These are phyloP conservation scores for Nothopassalora personata DNA, from an alignment of 2,329 filamentous ascomycete genomes.

Conservation along the genomic window DNA sequence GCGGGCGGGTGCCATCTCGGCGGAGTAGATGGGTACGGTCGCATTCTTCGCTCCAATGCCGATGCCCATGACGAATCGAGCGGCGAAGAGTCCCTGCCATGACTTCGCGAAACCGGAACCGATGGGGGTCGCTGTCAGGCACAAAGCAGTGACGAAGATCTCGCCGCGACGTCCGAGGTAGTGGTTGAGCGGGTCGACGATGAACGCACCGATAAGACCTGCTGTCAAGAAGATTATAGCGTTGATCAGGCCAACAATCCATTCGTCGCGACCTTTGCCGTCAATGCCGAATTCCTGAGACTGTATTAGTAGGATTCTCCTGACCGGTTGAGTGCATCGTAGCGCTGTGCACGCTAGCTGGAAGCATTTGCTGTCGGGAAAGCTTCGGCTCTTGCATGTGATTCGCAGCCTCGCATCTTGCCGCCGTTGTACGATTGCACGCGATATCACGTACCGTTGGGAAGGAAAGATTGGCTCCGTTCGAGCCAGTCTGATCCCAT, in stretches of 20 bases:
- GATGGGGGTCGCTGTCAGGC: slow-evolving; percentile 58
- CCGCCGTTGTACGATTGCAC: background rate
- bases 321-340: background rate
- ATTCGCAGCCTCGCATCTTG: background rate
- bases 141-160: slow-evolving; percentile 42
- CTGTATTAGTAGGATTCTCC: slow-evolving; percentile 35
- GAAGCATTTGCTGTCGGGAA: slow-evolving; percentile 6
- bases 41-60: slow-evolving; percentile 39
- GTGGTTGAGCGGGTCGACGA: slow-evolving; percentile 48
- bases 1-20: slow-evolving; percentile 43
- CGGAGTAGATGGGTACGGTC: slow-evolving; percentile 42
- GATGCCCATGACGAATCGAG: slow-evolving; percentile 68
- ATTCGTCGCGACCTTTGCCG: slow-evolving; percentile 20
- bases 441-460: slow-evolving; percentile 7
- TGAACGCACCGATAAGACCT: slow-evolving; percentile 41
- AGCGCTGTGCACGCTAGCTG: no score
- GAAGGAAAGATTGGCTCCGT: slow-evolving; percentile 31
- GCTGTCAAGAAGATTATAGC: slow-evolving; percentile 49
- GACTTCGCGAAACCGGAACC: slow-evolving; percentile 58
- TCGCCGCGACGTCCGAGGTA: slow-evolving; percentile 35
- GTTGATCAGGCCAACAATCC: slow-evolving; percentile 43
- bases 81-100: slow-evolving; percentile 56
- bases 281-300: slow-evolving; percentile 26
- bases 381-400: background rate
- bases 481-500: slow-evolving; percentile 33